Evolutionary conservation across 495 filamentous ascomycete genomes (phyloP), one percentile per base, ranked within the genome.

Genomic region (Podospora anserina): DNA sequence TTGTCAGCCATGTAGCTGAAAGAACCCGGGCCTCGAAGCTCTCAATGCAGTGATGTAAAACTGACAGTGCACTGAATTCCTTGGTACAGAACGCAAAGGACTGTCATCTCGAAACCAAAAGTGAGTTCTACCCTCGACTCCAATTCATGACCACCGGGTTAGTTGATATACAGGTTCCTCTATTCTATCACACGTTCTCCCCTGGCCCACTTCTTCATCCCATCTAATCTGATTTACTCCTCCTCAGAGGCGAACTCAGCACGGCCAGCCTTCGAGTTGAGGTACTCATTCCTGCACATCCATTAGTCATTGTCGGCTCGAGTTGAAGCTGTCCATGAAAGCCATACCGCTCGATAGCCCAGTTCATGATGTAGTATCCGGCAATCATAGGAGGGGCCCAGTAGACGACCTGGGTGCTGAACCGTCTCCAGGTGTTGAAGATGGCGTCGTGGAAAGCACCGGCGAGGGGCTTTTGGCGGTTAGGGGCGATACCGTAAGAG

Each of bases 241-340:
- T 82, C 81, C 18, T 74, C 75, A 9, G 78, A 79, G 54, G 68
- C 79, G 68, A 88, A 80, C 76, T 86, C 82, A 64, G 86, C 82
- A 69, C 92, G 91, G 58, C 93, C 93, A 56, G 86, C 84, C 87
- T 97, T 97, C 75, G 91, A 95, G 86, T 96, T 95, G 72, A 95
- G 84, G 83, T 89, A 95, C 75, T 96, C 86, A 83, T 97, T 97
- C 79, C 93, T 96, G 72, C 16, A n/a, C 34, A 2, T 49, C 62
- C 65, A 71, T 75, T 57, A 78, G 68, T 58, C 5, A 27, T 32
- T 6, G 11, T 61, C 16, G 28, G 59, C 5, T 20, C 39, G 30
- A 61, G 30, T 11, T 18, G 30, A 61, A 61, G 16, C 16, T 26
- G 26, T 5, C n/a, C n/a, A 26, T 5, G 30, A 18, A 65, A 66